phyloP scores from a whole-genome alignment of 441 rosid species.

The Arabidopsis hybrid region DNA sequence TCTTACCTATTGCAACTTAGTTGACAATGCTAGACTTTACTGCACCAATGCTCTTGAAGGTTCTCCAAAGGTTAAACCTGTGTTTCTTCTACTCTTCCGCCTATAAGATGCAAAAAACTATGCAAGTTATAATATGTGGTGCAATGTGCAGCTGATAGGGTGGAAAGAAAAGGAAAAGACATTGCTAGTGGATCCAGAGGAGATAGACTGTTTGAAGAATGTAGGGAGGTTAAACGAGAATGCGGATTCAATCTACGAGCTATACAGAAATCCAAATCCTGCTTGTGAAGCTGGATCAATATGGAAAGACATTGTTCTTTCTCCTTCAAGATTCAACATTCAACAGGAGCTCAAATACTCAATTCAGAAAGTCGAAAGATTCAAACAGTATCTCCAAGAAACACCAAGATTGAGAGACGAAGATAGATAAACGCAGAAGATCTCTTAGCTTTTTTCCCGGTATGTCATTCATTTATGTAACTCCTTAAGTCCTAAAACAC shows the following conservation, averaged over 20 bases:
- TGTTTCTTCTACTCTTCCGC: too few relatives aligned
- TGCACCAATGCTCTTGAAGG: constrained; percentile 92
- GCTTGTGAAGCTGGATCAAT: constrained; percentile 76
- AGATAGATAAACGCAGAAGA: background rate
- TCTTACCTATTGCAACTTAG: constrained; percentile 79
- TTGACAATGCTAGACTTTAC: constrained; percentile 88
- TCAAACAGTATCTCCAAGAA: constrained; percentile 44
- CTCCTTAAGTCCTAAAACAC: constrained; percentile 9
- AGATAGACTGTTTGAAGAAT: constrained; percentile 72
- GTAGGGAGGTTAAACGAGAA: constrained; percentile 78
- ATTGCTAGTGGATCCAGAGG: constrained; percentile 92
- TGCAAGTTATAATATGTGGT: too few relatives aligned
- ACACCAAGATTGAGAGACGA: constrained; percentile 29
- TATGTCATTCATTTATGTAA: constrained; percentile 40
- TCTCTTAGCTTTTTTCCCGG: constrained; percentile 37
- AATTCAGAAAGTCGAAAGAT: constrained; percentile 81
- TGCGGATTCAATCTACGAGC: constrained; percentile 83
- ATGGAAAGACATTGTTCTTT: constrained; percentile 94
- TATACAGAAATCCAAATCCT: constrained; percentile 78
- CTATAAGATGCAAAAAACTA: too few relatives aligned
- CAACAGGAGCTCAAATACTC: constrained; percentile 91
- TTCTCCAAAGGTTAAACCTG: constrained; percentile 62
- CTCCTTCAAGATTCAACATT: constrained; percentile 87
- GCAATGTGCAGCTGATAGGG: constrained; percentile 79
- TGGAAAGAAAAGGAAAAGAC: constrained; percentile 97